Conservation (phyloP, 75 land plant genomes). For the Cryptomeria japonica region DNA sequence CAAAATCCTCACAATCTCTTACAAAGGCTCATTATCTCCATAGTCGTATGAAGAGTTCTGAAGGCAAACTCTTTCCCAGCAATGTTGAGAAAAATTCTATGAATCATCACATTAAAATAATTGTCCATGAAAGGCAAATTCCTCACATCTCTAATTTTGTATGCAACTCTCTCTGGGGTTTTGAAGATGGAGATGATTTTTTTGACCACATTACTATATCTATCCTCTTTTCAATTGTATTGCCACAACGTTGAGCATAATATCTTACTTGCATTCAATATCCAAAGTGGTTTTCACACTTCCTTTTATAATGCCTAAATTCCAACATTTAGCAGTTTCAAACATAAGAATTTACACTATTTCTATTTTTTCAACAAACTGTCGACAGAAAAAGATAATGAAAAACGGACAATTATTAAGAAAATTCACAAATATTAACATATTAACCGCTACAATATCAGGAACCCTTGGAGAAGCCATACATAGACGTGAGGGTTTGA, state of each 20-base stretch:
- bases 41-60: constrained; percentile 26
- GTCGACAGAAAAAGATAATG: too few species aligned
- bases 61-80: constrained; percentile 33
- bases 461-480: too few species aligned
- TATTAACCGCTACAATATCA: too few species aligned
- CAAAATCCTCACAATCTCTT: constrained; percentile 54
- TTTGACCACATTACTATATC: constrained; percentile 45
- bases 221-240: constrained; percentile 52
- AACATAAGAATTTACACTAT: too few species aligned
- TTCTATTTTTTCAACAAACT: too few species aligned
- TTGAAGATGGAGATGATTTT: constrained; percentile 19
- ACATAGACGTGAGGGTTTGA: too few species aligned
- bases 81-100: constrained; percentile 33
- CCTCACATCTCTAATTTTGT: constrained; percentile 53
- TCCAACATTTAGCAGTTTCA: too few species aligned
- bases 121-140: constrained; percentile 57
- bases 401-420: too few species aligned
- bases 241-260: constrained; percentile 62
- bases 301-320: too few species aligned
- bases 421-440: too few species aligned
- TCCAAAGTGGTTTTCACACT: constrained; percentile 41
- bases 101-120: constrained; percentile 46
- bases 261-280: constrained; percentile 67
- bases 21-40: constrained; percentile 46
- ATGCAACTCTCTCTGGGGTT: constrained; percentile 62